Evolutionary conservation across 2,329 filamentous ascomycete genomes (phyloP), one percentile per base, ranked within the genome.

Genomic region (Trichoderma semiorbis): DNA sequence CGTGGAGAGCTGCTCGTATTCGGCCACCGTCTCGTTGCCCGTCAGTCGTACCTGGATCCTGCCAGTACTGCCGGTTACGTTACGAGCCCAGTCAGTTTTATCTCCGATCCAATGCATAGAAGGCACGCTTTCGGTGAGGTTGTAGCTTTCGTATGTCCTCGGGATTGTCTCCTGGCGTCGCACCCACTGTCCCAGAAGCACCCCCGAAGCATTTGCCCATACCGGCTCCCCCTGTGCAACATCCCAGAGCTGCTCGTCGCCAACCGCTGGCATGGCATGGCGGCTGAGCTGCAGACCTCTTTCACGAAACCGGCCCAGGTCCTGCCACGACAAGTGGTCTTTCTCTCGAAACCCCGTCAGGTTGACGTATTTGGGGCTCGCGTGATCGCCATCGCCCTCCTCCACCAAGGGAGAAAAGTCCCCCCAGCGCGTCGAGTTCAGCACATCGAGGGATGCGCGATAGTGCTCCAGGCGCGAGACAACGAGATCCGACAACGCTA

Each of bases 131-230:
- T 86, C 86, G 36, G 88, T 91, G 58, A 92, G 82, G 76, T 94
- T 94, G 79, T 84, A 88, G 78, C 78, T 86, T 79, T 78, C 84
- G 78, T 81, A 86, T 73, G 77, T 85, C 75, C 80, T 84, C 74
- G 74, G 79, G 70, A 81, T 84, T 76, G 82, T 87, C 16, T 82
- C 85, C 57, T 84, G 85, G 63, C 84, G 86, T 58, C 90, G 89
- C 69, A 90, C 84, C 92, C 93, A 97, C 71, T 90, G 85, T n/a
- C 94, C 94, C 62, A 90, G 87, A 47, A 97, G 85, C 36, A 90
- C 90, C 5, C 94, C 93, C 2, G 93, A 94, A 7, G 92, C 87
- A 78, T 97, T 95, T 78, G 88, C 88, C 86, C 95, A 97, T n/a
- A 92, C 81, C 7, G 84, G 80, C 72, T 82, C 81, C 28, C 80